Evolutionary conservation across 2,329 filamentous ascomycete species (phyloP).

Genomic region (Aschersonia sp.): DNA sequence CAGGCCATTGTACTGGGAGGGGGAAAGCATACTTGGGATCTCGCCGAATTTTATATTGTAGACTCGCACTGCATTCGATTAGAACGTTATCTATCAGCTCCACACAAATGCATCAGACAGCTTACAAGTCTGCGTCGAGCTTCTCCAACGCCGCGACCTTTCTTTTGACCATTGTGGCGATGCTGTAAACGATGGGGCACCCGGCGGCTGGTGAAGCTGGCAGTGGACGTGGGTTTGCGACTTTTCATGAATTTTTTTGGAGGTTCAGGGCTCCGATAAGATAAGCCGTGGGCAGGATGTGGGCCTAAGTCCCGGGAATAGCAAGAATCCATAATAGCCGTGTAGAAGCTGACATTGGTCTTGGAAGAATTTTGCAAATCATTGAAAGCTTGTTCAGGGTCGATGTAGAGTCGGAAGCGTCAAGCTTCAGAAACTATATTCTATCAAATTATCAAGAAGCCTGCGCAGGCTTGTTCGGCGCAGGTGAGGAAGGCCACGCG

Average conservation of each 20-base stretch:
- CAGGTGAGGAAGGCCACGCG: too few species aligned
- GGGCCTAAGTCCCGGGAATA: too few species aligned
- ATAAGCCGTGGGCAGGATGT: background rate
- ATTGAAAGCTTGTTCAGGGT: too few species aligned
- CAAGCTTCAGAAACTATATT: too few species aligned
- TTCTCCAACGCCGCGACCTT: conserved; percentile 90
- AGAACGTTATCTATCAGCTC: background rate
- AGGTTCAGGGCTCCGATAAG: background rate
- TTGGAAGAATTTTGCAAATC: too few species aligned
- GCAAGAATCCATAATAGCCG: too few species aligned
- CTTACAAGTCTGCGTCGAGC: conserved; percentile 75
- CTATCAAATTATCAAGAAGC: too few species aligned
- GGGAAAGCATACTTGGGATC: conserved; percentile 54
- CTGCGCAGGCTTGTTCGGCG: too few species aligned
- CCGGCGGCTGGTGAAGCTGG: background rate
- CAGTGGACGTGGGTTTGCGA: background rate
- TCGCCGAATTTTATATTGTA: conserved; percentile 82
- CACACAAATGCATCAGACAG: background rate
- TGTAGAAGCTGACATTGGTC: too few species aligned
- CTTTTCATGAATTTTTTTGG: background rate
- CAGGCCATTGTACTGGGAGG: conserved; percentile 2
- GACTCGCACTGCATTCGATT: conserved; percentile 43
- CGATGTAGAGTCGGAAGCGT: too few species aligned
- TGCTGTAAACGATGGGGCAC: background rate
- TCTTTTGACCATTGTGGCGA: conserved; percentile 56